Conservation (phyloP, 2,329 filamentous ascomycete species). For the Nothophaeocryptopus gaeumannii region DNA sequence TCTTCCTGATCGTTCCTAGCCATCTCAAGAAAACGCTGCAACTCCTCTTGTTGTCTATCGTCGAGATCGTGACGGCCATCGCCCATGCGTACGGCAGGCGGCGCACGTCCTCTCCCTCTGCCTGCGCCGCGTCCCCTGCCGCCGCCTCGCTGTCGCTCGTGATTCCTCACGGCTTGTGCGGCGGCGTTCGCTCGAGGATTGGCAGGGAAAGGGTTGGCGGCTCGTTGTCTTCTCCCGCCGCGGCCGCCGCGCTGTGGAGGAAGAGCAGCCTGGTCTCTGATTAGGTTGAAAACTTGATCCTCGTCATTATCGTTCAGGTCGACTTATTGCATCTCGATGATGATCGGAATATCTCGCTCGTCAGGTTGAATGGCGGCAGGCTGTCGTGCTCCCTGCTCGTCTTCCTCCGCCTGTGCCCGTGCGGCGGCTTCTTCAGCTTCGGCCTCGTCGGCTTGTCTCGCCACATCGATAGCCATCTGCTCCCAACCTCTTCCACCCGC, state of each 20-base stretch:
- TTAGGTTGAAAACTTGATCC: neutral
- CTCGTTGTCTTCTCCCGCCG: slow-evolving; percentile 17
- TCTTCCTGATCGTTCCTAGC: slow-evolving; percentile 55
- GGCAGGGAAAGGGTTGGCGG: slow-evolving; percentile 25
- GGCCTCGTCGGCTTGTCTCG: slow-evolving; percentile 32
- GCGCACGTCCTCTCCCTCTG: slow-evolving; percentile 2
- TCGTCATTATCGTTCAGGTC: slow-evolving; percentile 6
- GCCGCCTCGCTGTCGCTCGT: slow-evolving; percentile 6
- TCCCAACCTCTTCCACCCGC: slow-evolving; percentile 44
- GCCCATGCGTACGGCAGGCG: slow-evolving; percentile 11
- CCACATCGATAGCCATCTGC: slow-evolving; percentile 39
- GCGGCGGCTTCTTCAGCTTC: slow-evolving; percentile 34
- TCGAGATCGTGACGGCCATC: slow-evolving; percentile 19
- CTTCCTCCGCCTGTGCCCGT: slow-evolving; percentile 26
- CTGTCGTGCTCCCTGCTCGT: slow-evolving; percentile 12
- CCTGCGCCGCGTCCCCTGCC: slow-evolving; percentile 18
- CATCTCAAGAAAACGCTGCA: slow-evolving; percentile 53
- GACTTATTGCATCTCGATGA: slow-evolving; percentile 12
- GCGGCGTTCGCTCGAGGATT: slow-evolving; percentile 18
- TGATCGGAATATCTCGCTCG: slow-evolving; percentile 14
- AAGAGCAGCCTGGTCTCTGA: neutral
- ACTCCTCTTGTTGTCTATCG: slow-evolving; percentile 32
- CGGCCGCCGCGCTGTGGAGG: slow-evolving; percentile 7
- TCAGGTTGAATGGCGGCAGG: slow-evolving; percentile 7
- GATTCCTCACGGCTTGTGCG: slow-evolving; percentile 24